These are phyloP conservation scores for Yamadazyma kitorensis DNA, from an alignment of 805 yeast genomes.

Conservation along the genomic window DNA sequence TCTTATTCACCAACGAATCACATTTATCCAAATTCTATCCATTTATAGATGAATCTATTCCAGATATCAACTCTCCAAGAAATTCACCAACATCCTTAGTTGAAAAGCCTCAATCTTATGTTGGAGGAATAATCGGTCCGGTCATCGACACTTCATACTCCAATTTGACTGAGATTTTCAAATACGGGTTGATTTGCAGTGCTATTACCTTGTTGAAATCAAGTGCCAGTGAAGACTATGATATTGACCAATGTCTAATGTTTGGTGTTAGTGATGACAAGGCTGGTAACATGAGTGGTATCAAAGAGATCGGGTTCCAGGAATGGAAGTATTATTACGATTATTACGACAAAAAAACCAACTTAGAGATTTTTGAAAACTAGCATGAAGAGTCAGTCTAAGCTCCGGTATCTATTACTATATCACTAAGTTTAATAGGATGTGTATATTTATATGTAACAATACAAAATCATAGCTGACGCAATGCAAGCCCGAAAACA, in stretches of 20 bases:
- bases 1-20: conserved; percentile 46
- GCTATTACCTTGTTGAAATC: conserved; percentile 47
- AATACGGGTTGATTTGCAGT: conserved; percentile 56
- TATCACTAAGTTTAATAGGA: too few species aligned
- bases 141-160: conserved; percentile 53
- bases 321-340: conserved; percentile 39
- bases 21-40: conserved; percentile 49
- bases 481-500: too few species aligned
- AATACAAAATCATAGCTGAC: too few species aligned
- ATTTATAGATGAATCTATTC: conserved; percentile 42
- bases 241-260: conserved; percentile 34
- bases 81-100: neutral
- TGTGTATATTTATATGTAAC: too few species aligned
- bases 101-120: conserved; percentile 10
- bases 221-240: conserved; percentile 23
- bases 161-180: conserved; percentile 52
- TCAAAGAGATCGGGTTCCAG: conserved; percentile 42
- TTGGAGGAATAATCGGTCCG: conserved; percentile 55
- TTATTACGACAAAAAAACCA: conserved; percentile 23
- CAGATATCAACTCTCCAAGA: conserved; percentile 7
- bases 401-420: too few species aligned
- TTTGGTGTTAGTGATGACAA: conserved; percentile 36
- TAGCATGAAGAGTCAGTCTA: too few species aligned
- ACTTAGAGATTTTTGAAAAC: too few species aligned
- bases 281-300: conserved; percentile 25